Conservation (phyloP, 2,329 filamentous ascomycete species). For the Fusarium algeriense region DNA sequence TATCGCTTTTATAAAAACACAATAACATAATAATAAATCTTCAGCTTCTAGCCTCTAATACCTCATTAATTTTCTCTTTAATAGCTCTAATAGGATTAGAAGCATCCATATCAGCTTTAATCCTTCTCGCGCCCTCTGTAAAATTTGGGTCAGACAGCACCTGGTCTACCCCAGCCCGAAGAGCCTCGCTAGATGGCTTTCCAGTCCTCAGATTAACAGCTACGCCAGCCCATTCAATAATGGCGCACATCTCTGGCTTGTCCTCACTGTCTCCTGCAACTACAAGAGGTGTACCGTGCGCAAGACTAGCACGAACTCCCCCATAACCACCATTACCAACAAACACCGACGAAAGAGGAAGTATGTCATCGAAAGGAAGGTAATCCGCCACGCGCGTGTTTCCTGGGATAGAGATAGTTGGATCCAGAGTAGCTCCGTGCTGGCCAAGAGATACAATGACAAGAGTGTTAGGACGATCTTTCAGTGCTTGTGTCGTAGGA, state of each 20-base stretch:
- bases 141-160: background rate
- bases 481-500: conserved; percentile 10
- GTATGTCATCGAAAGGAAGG: conserved; percentile 1
- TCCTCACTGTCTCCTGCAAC: conserved; percentile 13
- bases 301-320: conserved; percentile 4
- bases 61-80: too few species aligned
- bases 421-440: background rate
- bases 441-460: background rate
- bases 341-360: background rate
- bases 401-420: background rate
- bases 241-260: conserved; percentile 7
- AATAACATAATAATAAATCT: too few species aligned
- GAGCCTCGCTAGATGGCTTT: conserved; percentile 1
- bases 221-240: conserved; percentile 9
- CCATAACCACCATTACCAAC: conserved; percentile 13
- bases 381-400: conserved; percentile 1
- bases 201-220: conserved; percentile 6
- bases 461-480: conserved; percentile 8
- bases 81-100: too few species aligned
- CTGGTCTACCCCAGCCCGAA: background rate
- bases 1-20: too few species aligned
- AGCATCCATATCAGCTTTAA: conserved; percentile 5
- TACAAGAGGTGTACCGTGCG: conserved; percentile 1
- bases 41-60: too few species aligned
- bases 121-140: background rate